Evolutionary conservation across 192 early-diverging fungal species (phyloP).

Genomic region (Umbelopsis isabellina): DNA sequence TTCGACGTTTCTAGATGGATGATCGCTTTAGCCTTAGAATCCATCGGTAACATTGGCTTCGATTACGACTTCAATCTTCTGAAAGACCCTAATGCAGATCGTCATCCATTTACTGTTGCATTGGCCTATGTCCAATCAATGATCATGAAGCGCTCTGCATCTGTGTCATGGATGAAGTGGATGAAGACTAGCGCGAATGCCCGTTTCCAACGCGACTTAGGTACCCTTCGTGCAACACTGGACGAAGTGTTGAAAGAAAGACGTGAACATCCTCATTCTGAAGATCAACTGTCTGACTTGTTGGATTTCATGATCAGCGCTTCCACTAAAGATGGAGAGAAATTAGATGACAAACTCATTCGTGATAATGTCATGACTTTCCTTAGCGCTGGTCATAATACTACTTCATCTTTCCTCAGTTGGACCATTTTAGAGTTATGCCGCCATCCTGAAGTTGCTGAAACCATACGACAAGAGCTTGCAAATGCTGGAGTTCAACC

Average conservation of each 20-base stretch:
- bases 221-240: slow-evolving; percentile 24
- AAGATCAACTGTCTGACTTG: slow-evolving; percentile 45
- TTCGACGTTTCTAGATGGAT: slow-evolving; percentile 51
- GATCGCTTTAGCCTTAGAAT: slow-evolving; percentile 60
- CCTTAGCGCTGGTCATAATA: slow-evolving; percentile 43
- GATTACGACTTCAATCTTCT: slow-evolving; percentile 55
- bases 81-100: slow-evolving; percentile 23
- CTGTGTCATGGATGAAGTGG: slow-evolving; percentile 39
- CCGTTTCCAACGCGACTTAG: slow-evolving; percentile 32
- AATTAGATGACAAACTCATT: slow-evolving; percentile 48
- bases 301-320: slow-evolving; percentile 59
- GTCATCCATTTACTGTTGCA: slow-evolving; percentile 39
- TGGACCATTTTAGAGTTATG: slow-evolving; percentile 37
- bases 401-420: slow-evolving; percentile 33
- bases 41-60: slow-evolving; percentile 59
- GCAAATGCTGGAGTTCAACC: slow-evolving; percentile 22
- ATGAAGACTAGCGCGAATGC: slow-evolving; percentile 44
- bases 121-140: slow-evolving; percentile 35
- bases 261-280: slow-evolving; percentile 33
- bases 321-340: slow-evolving; percentile 35
- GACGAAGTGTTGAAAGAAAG: slow-evolving; percentile 52
- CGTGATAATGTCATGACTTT: slow-evolving; percentile 67
- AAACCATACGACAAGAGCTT: slow-evolving; percentile 33
- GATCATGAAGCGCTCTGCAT: slow-evolving; percentile 18
- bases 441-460: slow-evolving; percentile 32